These are phyloP conservation scores for Vigna mungo DNA, from an alignment of 306 rosid genomes.

Conservation along the genomic window DNA sequence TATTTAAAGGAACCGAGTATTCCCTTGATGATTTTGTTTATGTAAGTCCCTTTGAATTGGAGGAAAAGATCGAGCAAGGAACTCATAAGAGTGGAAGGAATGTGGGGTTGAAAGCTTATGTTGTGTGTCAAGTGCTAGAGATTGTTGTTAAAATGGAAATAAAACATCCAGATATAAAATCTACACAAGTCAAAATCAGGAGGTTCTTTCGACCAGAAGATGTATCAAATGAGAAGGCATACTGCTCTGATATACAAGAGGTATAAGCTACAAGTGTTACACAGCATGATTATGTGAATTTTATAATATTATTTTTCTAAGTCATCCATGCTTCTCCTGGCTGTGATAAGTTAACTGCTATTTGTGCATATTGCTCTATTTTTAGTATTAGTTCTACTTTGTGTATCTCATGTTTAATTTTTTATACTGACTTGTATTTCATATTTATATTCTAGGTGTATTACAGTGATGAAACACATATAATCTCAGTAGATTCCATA, in stretches of 20 bases:
- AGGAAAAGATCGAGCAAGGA: slow-evolving; percentile 62
- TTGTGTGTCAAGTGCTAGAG: slow-evolving; percentile 83
- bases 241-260: slow-evolving; percentile 63
- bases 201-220: slow-evolving; percentile 95
- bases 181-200: slow-evolving; percentile 76
- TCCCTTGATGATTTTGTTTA: slow-evolving; percentile 70
- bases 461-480: slow-evolving; percentile 53
- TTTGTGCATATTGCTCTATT: neutral
- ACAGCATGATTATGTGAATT: slow-evolving; percentile 9
- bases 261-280: slow-evolving; percentile 32
- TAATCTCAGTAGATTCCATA: slow-evolving; percentile 51
- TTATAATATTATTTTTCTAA: neutral
- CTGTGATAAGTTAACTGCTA: neutral
- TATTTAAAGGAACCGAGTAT: slow-evolving; percentile 65
- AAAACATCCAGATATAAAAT: slow-evolving; percentile 53
- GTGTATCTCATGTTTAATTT: neutral
- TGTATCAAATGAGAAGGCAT: slow-evolving; percentile 72
- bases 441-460: slow-evolving; percentile 53
- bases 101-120: slow-evolving; percentile 82
- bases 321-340: slow-evolving; percentile 8
- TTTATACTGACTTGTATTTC: slow-evolving; percentile 35
- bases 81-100: slow-evolving; percentile 81
- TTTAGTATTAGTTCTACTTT: slow-evolving; percentile 17
- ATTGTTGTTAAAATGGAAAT: slow-evolving; percentile 57
- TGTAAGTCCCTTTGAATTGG: slow-evolving; percentile 69